phyloP scores from a whole-genome alignment of 2,329 filamentous ascomycete genomes.

The Aspergillus spinulosporus region DNA sequence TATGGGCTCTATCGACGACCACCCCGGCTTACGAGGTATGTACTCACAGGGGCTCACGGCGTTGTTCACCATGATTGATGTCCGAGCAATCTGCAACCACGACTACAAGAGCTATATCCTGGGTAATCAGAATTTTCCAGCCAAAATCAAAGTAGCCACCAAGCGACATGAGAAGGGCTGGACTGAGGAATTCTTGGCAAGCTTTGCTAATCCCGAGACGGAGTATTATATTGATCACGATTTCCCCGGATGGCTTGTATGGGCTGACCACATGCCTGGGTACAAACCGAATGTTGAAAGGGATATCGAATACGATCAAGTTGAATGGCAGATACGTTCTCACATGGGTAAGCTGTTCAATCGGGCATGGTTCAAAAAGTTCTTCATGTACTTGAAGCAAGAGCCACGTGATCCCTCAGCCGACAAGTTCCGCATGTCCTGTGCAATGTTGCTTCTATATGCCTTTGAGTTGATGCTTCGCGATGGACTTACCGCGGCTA shows the following conservation, averaged over 20 bases:
- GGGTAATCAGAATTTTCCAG: conserved; percentile 74
- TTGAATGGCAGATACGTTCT: conserved; percentile 70
- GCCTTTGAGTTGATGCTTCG: conserved; percentile 83
- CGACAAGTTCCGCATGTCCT: conserved; percentile 87
- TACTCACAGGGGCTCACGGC: conserved; percentile 78
- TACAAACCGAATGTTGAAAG: conserved; percentile 68
- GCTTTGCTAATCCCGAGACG: conserved; percentile 74
- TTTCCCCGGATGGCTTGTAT: conserved; percentile 93
- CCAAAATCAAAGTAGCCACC: conserved; percentile 73
- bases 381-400: conserved; percentile 93
- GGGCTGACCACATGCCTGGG: conserved; percentile 83
- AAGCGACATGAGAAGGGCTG: conserved; percentile 73
- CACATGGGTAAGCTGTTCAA: conserved; percentile 81
- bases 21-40: conserved; percentile 78
- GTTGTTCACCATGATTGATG: conserved; percentile 81
- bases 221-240: conserved; percentile 91
- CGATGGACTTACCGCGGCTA: conserved; percentile 72
- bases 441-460: conserved; percentile 82
- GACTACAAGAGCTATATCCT: conserved; percentile 83
- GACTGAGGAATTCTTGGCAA: conserved; percentile 74
- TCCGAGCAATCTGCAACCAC: conserved; percentile 81
- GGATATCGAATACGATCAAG: conserved; percentile 74
- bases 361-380: conserved; percentile 80
- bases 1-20: conserved; percentile 80
- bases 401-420: conserved; percentile 79